Conservation (phyloP, 2,329 filamentous ascomycete species). For the Pseudomassariella vexata region DNA sequence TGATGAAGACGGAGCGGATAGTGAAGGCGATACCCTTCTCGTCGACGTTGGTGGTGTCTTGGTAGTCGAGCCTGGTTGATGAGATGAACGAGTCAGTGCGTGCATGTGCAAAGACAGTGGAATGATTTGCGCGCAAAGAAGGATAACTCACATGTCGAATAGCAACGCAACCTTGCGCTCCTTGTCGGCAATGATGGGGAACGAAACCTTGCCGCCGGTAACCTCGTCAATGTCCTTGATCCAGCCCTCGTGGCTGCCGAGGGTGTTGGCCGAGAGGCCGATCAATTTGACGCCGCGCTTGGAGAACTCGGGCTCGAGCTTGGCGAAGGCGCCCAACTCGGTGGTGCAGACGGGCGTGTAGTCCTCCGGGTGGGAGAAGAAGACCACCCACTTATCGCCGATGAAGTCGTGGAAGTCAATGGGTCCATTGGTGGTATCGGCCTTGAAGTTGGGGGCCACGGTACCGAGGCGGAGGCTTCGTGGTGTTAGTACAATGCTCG, state of each 20-base stretch:
- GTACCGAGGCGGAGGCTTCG: constrained; percentile 58
- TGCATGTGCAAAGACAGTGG: not conserved
- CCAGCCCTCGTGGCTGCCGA: constrained; percentile 80
- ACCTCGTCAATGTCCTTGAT: constrained; percentile 85
- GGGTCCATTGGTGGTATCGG: constrained; percentile 70
- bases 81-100: not conserved
- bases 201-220: constrained; percentile 61
- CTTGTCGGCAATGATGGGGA: constrained; percentile 80
- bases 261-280: constrained; percentile 80
- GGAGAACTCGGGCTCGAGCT: constrained; percentile 80
- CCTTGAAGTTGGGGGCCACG: constrained; percentile 75
- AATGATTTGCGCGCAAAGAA: no score
- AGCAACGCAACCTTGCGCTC: constrained; percentile 67
- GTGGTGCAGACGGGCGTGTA: constrained; percentile 96
- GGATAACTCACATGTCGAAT: constrained; percentile 75
- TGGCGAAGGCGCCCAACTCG: constrained; percentile 88
- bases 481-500: not conserved
- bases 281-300: constrained; percentile 88
- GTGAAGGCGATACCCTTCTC: constrained; percentile 83
- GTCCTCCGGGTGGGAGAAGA: constrained; percentile 84
- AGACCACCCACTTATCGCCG: constrained; percentile 71
- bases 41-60: constrained; percentile 77
- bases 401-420: constrained; percentile 83
- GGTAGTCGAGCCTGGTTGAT: constrained; percentile 63
- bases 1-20: constrained; percentile 91